Percentiles rank a stretch among this genome's conserved stretches.
Evolutionary conservation across 768 basidiomycete genomes (phyloP).

Genomic region (Lactarius hatsudake): DNA sequence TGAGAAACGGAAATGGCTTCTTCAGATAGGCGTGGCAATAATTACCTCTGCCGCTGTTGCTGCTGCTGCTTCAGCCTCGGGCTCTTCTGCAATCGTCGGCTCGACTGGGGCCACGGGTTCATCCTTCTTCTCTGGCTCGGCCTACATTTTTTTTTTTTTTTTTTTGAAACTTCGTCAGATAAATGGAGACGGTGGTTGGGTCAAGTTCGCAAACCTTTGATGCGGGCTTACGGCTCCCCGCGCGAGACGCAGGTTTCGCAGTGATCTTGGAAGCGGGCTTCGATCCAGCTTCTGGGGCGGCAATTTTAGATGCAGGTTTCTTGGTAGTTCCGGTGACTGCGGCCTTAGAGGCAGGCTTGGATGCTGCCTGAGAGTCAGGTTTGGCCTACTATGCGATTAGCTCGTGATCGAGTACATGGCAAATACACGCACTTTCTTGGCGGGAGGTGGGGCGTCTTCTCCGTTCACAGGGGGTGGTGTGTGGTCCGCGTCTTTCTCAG

Average conservation of each 20-base stretch:
- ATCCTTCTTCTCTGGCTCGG: conserved; percentile 22
- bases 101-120: conserved; percentile 14
- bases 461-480: conserved; percentile 39
- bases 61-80: conserved; percentile 25
- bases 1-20: not conserved
- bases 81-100: conserved; percentile 27
- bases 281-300: conserved; percentile 13
- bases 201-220: conserved; percentile 32
- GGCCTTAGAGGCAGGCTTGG: conserved; percentile 40
- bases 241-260: conserved; percentile 30
- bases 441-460: conserved; percentile 48
- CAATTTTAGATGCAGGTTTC: conserved; percentile 35
- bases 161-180: not conserved
- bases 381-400: conserved; percentile 18
- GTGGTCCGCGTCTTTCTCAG: conserved; percentile 41
- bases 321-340: conserved; percentile 37
- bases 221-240: conserved; percentile 35
- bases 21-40: not conserved
- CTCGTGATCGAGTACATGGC: conserved; percentile 17
- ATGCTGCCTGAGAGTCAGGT: conserved; percentile 21
- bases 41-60: conserved; percentile 3
- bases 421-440: conserved; percentile 56
- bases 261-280: conserved; percentile 37
- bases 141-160: conserved; percentile 18
- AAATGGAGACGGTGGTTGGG: conserved; percentile 18